phyloP scores from a whole-genome alignment of 192 early-diverging fungal genomes.

The Coemansia sp. region DNA sequence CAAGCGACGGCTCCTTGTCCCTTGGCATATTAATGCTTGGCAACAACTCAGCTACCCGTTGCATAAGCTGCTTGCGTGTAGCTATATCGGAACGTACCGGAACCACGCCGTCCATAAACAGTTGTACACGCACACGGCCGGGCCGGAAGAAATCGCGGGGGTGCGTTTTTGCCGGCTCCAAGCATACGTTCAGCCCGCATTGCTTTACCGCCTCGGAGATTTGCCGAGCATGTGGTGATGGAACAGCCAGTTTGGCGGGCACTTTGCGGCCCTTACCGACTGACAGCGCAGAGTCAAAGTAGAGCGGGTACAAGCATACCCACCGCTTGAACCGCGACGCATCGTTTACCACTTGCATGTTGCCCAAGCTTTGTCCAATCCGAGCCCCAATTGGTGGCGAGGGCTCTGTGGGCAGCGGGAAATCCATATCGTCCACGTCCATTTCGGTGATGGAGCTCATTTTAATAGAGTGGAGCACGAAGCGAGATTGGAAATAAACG shows the following conservation, averaged over 20 bases:
- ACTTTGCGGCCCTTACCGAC: slow-evolving; percentile 64
- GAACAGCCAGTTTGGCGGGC: slow-evolving; percentile 52
- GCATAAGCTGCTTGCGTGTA: slow-evolving; percentile 54
- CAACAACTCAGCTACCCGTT: slow-evolving; percentile 26
- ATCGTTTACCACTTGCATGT: slow-evolving; percentile 26
- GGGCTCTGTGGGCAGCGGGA: slow-evolving; percentile 32
- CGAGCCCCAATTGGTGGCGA: slow-evolving; percentile 10
- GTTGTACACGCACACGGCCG: slow-evolving; percentile 65
- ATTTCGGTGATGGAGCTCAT: not conserved
- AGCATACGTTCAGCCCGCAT: slow-evolving; percentile 60
- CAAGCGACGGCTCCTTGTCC: slow-evolving; percentile 45
- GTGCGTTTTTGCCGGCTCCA: slow-evolving; percentile 67
- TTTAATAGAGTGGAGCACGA: not conserved
- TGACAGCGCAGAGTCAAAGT: slow-evolving; percentile 65
- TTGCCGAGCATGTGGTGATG: slow-evolving; percentile 63
- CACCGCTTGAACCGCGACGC: slow-evolving; percentile 50
- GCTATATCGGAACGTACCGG: slow-evolving; percentile 45
- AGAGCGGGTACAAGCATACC: slow-evolving; percentile 72
- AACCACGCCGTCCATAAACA: slow-evolving; percentile 53
- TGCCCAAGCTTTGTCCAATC: slow-evolving; percentile 19
- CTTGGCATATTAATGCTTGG: slow-evolving; percentile 20
- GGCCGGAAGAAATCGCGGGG: slow-evolving; percentile 70
- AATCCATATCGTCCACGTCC: slow-evolving; percentile 57
- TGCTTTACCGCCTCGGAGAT: slow-evolving; percentile 64
- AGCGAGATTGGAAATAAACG: not conserved